Evolutionary conservation across 2,329 filamentous ascomycete genomes (phyloP), one percentile per base, ranked within the genome.

Genomic region (Ceratocystis huliohia): DNA sequence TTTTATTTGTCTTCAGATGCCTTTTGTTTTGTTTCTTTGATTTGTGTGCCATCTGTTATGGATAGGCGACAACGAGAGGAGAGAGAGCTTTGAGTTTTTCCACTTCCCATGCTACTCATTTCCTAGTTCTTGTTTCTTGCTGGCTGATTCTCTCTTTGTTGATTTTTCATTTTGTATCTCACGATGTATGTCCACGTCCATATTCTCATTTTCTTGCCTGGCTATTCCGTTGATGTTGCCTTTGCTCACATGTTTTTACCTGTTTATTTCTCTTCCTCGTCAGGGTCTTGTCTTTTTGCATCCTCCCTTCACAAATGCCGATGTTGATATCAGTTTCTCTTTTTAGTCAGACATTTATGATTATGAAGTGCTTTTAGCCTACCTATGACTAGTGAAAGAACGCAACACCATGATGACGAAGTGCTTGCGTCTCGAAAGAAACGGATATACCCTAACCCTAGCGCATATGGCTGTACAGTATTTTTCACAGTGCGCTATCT

Each of bases 1-100:
- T 20, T 46, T 63, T 7, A 7, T 33, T 41, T 59, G n/a, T 65
- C 41, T 22, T 66, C 5, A 28, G 22, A n/a, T 53, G 28, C 48
- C 46, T 25, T 45, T 41, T 62, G 15, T 64, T 56, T 57, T 25
- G 41, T 61, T 61, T 44, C 33, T 50, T 66, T 33, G 15, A 25
- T 63, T 53, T 28, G 13, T 53, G 48, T 17, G 37, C 37, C 37
- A 33, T 59, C 46, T 44, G 41, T 53, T 7, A 56, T 64, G 50
- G 48, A 15, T 48, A 44, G 28, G 28, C 20, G 22, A 25, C 20
- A 20, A 50, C 37, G 37, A 25, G 8, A 20, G 33, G 22, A 41
- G 30, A 25, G 22, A 25, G 22, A 25, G 28, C 17, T 57, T 66
- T 63, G 8, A 25, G 20, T 53, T 15, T 15, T 50, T 63, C 33